Base-by-base conservation (phyloP, 2,329 filamentous ascomycete species). In the Sporothrix phasma region DNA sequence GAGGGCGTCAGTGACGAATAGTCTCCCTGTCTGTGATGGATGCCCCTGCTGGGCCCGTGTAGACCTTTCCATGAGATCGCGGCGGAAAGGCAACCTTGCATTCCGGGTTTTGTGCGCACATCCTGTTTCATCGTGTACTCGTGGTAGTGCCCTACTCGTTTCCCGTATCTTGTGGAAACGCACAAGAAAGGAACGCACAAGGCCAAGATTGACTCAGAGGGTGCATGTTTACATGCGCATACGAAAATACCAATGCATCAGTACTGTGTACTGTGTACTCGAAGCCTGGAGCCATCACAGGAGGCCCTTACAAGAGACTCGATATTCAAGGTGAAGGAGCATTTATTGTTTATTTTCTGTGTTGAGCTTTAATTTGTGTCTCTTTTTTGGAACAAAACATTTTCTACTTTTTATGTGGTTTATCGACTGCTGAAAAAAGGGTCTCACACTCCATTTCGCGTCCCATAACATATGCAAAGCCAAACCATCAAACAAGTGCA, bases 91-190 rank as follows among this genome's bases (percentile, higher is more conserved):
- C n/a, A n/a, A n/a, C n/a, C n/a, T n/a, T n/a, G n/a, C n/a, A n/a
- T n/a, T n/a, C n/a, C n/a, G n/a, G n/a, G n/a, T 41, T 43, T 43
- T 58, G 54, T 58, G 54, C 54, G 37, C 54, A 58, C 29, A 58
- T 58, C 34, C 13, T 43, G 54, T 58, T 43, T 58, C 54, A 43
- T 43, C 19, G 37, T 58, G 54, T 26, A 58, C n/a, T 58, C 11
- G 34, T 56, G 31, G 1, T 56, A 39, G 17, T 56, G 31, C 51
- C 51, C 51, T 56, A 39, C n/a, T 39, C 3, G 31, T 56, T 19
- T 56, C 51, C 15, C 17, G 39, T 56, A 39, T 17, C 45, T 43
- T 26, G 3, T 3, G 5, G 22, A 17, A 43, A 58, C 34, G 22
- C 54, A 41, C 54, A 58, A 58, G 24, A 29, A 58, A 24, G 11